Evolutionary conservation across 2,329 filamentous ascomycete genomes (phyloP), one percentile per base, ranked within the genome.

Genomic region (Colletotrichum zoysiae): DNA sequence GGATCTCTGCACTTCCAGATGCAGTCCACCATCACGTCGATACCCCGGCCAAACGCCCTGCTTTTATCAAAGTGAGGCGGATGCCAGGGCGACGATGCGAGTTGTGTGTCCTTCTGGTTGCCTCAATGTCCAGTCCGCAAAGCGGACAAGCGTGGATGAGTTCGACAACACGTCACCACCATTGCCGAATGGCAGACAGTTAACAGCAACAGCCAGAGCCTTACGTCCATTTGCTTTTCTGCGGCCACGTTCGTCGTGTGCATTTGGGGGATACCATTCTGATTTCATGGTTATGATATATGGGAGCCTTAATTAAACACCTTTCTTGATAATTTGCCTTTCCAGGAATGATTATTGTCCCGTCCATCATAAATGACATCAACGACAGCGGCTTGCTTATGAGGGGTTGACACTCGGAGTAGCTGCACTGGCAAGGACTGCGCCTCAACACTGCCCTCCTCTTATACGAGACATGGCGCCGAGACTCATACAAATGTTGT

Each of bases 191-290:
- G 65, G 65, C 58, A n/a, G 26, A 44, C 46, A 30, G 50, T 30
- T 20, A 35, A 18, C n/a, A 58, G 55, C 58, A 53, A 55, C 30
- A 61, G 11, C n/a, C 65, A 57, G 40, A 71, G 70, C 65, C 59
- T 70, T 58, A 60, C 11, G 50, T 44, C 44, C 50, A 26, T 38
- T 57, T 61, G 11, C 18, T 67, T 71, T 57, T 35, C 20, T 56
- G 12, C 44, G 23, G 51, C 46, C 59, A 51, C n/a, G 42, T n/a
- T 61, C 35, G 38, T 44, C 58, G 38, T 51, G 58, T 23, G 48
- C 46, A 33, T 48, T 68, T 48, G 59, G 65, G 65, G 70, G 65
- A 71, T 71, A 71, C 70, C 70, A 71, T 20, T 53, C n/a, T 70
- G 56, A 42, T 71, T 55, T 46, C 4, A 50, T 12, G 46, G 46